Evolutionary conservation across 1,139 yeast species (phyloP), one percentile per base, ranked within the genome.

Genomic region (Taphrina communis): DNA sequence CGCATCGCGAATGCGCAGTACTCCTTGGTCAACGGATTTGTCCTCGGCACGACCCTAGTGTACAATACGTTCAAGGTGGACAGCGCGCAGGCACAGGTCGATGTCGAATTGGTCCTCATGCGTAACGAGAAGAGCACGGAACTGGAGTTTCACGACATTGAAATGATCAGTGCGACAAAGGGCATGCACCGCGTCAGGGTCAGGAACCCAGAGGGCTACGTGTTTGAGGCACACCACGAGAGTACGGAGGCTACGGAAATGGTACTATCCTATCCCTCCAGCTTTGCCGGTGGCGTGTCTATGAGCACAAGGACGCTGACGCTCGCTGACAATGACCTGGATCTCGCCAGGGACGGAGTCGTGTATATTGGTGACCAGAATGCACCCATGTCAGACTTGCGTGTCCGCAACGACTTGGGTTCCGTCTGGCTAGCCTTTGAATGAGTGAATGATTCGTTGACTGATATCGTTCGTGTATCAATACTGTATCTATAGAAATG

Each of bases 21-120:
- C 21, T 19, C 35, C 1, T 52, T 62, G 6, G 12, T 12, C 31
- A 21, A 42, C 12, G 66, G 66, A 12, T 62, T n/a, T 41, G 59
- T 62, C 31, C 25, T 41, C n/a, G 66, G 66, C 50, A 62, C 66
- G 51, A 52, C 52, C 9, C 14, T 62, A 19, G 51, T 62, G n/a
- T 62, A 62, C 44, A 53, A 62, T 31, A 31, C 59, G 11, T 35
- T 62, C 52, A 31, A 12, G 8, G 14, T 62, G 21, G 36, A 39
- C 12, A 31, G 41, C 11, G 19, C 17, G n/a, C 59, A 41, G 17
- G 66, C 66, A 12, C 59, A 62, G 60, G 48, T 39, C 19, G 59
- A 62, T 14, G 51, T 53, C 19, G 66, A 62, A 35, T 14, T 62
- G 25, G 66, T 62, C 41, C 36, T 53, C 7, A 62, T 53, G 66